Evolutionary conservation across 371 early-diverging fungal genomes (phyloP).

Genomic region (Rhizopus arrhizus): DNA sequence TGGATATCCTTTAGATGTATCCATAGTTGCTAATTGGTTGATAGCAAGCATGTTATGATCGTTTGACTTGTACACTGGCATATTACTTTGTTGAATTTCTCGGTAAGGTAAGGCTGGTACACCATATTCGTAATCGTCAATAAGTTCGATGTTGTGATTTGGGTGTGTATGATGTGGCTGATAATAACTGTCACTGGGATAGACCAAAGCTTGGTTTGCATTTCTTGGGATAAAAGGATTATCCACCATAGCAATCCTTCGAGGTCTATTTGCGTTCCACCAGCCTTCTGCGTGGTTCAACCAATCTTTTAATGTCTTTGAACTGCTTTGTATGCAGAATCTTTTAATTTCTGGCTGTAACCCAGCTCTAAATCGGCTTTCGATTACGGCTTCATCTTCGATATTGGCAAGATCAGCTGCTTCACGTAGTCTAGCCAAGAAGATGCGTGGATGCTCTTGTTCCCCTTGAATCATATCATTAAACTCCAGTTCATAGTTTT

Average conservation of each 20-base stretch:
- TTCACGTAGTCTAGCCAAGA: slow-evolving; percentile 5
- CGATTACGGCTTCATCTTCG: background rate
- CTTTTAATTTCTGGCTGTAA: background rate
- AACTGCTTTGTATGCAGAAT: slow-evolving; percentile 1
- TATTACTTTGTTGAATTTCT: too few relatives aligned
- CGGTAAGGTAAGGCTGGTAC: too few relatives aligned
- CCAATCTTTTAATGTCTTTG: background rate
- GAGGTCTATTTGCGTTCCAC: slow-evolving; percentile 7
- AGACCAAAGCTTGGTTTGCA: background rate
- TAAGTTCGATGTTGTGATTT: background rate
- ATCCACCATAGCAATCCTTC: background rate
- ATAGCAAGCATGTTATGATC: background rate
- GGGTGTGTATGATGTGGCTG: background rate
- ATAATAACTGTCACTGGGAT: background rate
- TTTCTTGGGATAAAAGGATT: background rate
- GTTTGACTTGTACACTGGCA: too few relatives aligned
- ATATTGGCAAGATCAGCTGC: slow-evolving; percentile 11
- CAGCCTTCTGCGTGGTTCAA: background rate
- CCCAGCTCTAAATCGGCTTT: background rate
- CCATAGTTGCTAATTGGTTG: too few relatives aligned
- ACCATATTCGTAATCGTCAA: background rate
- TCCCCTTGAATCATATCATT: background rate
- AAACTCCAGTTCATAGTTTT: background rate
- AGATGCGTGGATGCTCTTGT: background rate
- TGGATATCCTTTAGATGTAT: too few relatives aligned